Evolutionary conservation across 495 filamentous ascomycete species (phyloP), one percentile per base, ranked within the genome.

Genomic region (Antarctomyces pellizariae): DNA sequence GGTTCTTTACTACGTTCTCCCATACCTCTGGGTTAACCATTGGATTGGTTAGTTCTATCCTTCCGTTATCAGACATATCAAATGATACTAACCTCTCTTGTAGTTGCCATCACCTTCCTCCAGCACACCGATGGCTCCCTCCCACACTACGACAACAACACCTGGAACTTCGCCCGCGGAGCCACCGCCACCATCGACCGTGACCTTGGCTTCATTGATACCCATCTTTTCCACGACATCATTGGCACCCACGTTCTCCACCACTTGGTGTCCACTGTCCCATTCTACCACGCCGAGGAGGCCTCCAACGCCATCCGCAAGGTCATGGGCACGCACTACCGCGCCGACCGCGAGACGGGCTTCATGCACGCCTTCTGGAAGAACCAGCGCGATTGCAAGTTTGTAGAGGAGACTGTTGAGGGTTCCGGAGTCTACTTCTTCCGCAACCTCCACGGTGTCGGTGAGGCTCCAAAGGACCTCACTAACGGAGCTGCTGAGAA

Each of bases 221-320:
- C 65, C 26, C 60, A 66, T 29, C 58, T 75, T 41, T 62, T 75
- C 50, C 70, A 75, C 50, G 66, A 69, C 36, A 73, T 75, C 43
- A 66, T 73, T 33, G 70, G 73, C 43, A 70, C 67, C 33, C 70
- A 74, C 47, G 70, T 75, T 37, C 52, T 70, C 25, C 70, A 75
- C 47, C 70, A 75, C 49, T 57, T 67, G 29, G 56, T 74, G 41
- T 58, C 56, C 34, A 59, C 56, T 28, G 75, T 75, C 33, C 70
- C 70, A 16, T 74, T 74, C 50, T 74, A 75, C 53, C 53, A 72
- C 32, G 69, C 70, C 26, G 70, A 71, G 32, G 66, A 73, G 49
- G 70, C 70, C 17, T 66, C 66, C n/a, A 49, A 64, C 23, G 66
- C 66, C 23, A 66, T 75, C 43, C 60, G 63, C 42, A 55, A 56